phyloP scores from a whole-genome alignment of 306 rosid genomes.

The Vigna radiata region DNA sequence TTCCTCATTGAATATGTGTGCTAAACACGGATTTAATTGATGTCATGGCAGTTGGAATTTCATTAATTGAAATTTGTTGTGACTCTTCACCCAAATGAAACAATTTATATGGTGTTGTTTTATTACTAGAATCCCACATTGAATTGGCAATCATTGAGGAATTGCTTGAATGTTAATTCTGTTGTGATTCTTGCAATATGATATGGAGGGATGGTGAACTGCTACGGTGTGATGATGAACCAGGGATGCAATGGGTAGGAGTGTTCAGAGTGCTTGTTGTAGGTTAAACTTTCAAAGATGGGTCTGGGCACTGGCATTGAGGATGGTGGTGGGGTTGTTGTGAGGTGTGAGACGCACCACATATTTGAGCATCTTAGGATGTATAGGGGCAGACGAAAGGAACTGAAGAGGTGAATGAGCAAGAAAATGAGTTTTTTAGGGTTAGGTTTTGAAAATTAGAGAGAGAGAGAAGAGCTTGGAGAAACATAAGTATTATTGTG shows the following conservation, averaged over 20 bases:
- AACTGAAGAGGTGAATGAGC: not conserved
- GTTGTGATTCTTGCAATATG: slow-evolving; percentile 3
- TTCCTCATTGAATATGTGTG: not conserved
- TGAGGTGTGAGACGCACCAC: not conserved
- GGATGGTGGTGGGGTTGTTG: slow-evolving; percentile 2
- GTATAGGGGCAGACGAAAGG: not conserved
- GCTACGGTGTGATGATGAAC: not conserved
- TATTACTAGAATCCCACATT: not conserved
- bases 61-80: not conserved
- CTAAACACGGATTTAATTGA: slow-evolving; percentile 1
- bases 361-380: slow-evolving; percentile 6
- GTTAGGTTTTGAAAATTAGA: not conserved
- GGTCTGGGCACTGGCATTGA: not conserved
- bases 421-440: not conserved
- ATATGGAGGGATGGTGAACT: not conserved
- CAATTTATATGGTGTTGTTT: not conserved
- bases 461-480: slow-evolving; percentile 9
- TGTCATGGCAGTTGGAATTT: not conserved
- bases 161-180: not conserved
- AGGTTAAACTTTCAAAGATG: not conserved
- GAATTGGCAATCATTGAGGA: not conserved
- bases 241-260: not conserved
- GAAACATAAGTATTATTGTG: not conserved
- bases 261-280: not conserved
- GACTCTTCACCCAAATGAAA: not conserved